These are phyloP conservation scores for Noccaea bulbosa DNA, from an alignment of 345 rosid genomes.

Conservation along the genomic window DNA sequence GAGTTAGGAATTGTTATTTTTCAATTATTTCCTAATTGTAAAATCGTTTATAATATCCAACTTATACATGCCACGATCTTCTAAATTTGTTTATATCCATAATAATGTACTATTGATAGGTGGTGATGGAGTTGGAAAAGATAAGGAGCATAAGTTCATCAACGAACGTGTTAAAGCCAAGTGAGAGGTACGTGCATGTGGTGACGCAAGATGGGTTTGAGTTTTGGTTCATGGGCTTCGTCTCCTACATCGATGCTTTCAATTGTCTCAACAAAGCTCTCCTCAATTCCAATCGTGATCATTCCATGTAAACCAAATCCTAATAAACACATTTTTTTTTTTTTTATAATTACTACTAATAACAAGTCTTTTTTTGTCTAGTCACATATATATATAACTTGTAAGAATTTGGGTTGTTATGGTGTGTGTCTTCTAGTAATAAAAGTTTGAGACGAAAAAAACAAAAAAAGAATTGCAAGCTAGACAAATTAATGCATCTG, in stretches of 20 bases:
- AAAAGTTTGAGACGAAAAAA: not conserved
- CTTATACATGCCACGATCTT: too few species aligned
- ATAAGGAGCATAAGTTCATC: conserved; percentile 60
- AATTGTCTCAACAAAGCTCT: conserved; percentile 56
- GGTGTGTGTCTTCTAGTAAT: conserved; percentile 15
- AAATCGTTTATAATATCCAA: too few species aligned
- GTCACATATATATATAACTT: conserved; percentile 8
- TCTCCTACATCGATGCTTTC: conserved; percentile 76
- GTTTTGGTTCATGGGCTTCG: conserved; percentile 86
- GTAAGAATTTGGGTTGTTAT: not conserved
- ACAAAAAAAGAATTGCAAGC: too few species aligned
- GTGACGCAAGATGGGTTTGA: conserved; percentile 69
- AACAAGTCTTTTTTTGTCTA: conserved; percentile 20
- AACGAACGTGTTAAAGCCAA: conserved; percentile 59
- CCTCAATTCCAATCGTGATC: conserved; percentile 32
- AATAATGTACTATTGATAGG: conserved; percentile 43
- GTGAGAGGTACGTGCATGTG: conserved; percentile 63
- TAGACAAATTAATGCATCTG: too few species aligned
- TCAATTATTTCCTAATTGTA: too few species aligned
- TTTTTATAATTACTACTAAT: not conserved
- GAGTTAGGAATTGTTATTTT: too few species aligned
- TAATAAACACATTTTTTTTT: conserved; percentile 1
- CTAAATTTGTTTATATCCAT: too few species aligned
- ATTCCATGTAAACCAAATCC: conserved; percentile 10
- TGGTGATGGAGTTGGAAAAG: conserved; percentile 63